These are phyloP conservation scores for Trametes punicea DNA, from an alignment of 768 basidiomycete species.

Conservation along the genomic window DNA sequence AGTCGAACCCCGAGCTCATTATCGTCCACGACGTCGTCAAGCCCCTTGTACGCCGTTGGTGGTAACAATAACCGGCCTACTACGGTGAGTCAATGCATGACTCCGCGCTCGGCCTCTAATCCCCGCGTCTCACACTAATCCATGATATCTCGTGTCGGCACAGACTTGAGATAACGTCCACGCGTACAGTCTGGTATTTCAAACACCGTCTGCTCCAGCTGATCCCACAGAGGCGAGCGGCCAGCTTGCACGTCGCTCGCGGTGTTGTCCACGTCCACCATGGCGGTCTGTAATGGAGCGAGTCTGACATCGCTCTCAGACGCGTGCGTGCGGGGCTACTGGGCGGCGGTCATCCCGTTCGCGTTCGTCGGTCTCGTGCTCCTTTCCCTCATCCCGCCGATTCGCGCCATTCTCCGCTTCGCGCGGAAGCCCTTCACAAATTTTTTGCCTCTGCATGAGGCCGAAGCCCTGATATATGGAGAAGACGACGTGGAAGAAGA, in stretches of 20 bases:
- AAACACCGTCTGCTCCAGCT: no score
- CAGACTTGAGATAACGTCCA: no score
- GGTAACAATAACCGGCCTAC: no score
- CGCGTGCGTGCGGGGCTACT: conserved; percentile 27
- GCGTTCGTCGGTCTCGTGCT: conserved; percentile 23
- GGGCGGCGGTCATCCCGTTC: conserved; percentile 28
- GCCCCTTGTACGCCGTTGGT: no score
- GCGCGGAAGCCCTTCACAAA: conserved; percentile 21
- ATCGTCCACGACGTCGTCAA: no score
- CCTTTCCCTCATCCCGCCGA: conserved; percentile 15
- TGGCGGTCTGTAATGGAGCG: conserved; percentile 9
- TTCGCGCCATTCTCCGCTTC: conserved; percentile 3
- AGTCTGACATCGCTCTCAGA: conserved; percentile 22
- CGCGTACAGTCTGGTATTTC: no score
- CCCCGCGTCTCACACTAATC: no score
- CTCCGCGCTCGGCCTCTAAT: no score
- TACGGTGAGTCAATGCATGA: no score
- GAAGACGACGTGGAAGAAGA: conserved; percentile 4
- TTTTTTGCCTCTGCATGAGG: conserved; percentile 29
- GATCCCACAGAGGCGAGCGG: no score
- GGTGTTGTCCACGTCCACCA: not conserved
- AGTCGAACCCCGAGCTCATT: no score
- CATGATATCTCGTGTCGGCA: no score
- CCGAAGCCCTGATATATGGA: conserved; percentile 24
- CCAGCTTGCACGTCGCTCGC: not conserved